These are phyloP conservation scores for Bryoerythrophyllum caledonicum DNA, from an alignment of 225 moss, liverwort and hornwort genomes.

Conservation along the genomic window DNA sequence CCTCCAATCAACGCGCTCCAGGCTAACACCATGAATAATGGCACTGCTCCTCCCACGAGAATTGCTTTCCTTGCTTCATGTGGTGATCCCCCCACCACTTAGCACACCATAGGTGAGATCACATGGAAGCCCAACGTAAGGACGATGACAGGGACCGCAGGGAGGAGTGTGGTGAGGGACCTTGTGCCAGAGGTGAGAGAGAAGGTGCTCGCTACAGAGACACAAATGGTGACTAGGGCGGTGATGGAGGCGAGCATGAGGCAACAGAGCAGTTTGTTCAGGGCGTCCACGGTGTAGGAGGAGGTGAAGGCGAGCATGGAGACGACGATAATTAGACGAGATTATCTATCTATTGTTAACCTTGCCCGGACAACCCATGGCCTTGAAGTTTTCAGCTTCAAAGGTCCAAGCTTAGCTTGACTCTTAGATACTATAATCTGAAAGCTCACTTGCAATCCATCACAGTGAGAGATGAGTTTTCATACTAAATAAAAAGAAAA, in stretches of 20 bases:
- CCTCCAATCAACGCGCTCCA: conserved; percentile 74
- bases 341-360: conserved; percentile 73
- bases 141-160: conserved; percentile 66
- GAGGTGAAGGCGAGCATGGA: conserved; percentile 65
- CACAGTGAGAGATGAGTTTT: background rate
- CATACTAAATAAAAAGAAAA: background rate
- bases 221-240: conserved; percentile 59
- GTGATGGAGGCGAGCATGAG: conserved; percentile 72
- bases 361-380: conserved; percentile 72
- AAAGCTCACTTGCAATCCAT: conserved; percentile 52
- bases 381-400: conserved; percentile 68
- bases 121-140: conserved; percentile 90
- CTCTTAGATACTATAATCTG: conserved; percentile 65
- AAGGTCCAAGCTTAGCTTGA: conserved; percentile 73
- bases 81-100: conserved; percentile 69
- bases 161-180: too few relatives aligned
- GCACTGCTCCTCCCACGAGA: conserved; percentile 69
- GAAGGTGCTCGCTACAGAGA: conserved; percentile 40
- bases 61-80: conserved; percentile 70
- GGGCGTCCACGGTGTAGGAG: conserved; percentile 61
- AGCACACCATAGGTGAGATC: conserved; percentile 77
- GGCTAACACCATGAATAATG: conserved; percentile 76
- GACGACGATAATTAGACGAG: too few relatives aligned
- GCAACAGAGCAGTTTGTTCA: conserved; percentile 67
- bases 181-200: conserved; percentile 23